phyloP scores from a whole-genome alignment of 2,329 filamentous ascomycete genomes.

The Pezizomycotina sp. region DNA sequence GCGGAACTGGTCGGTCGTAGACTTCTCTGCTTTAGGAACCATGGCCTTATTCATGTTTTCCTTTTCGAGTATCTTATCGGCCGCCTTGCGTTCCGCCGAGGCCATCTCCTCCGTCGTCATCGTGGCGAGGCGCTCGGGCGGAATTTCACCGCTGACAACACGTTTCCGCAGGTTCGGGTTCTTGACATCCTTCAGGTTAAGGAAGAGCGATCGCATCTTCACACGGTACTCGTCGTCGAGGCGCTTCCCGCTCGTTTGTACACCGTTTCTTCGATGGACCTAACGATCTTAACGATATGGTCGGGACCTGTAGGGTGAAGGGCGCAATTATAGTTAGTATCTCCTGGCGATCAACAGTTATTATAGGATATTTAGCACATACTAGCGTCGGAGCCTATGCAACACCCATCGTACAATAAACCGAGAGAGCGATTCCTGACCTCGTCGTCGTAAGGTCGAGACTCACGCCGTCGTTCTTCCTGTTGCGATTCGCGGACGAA shows the following conservation, averaged over 20 bases:
- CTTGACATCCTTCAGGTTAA: conserved; percentile 85
- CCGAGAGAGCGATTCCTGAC: conserved; percentile 74
- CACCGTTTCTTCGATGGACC: conserved; percentile 61
- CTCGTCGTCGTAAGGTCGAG: conserved; percentile 51
- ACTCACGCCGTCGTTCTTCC: conserved; percentile 65
- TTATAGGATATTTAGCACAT: conserved; percentile 5
- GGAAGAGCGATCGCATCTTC: conserved; percentile 83
- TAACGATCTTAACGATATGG: conserved; percentile 48
- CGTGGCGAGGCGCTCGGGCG: conserved; percentile 55
- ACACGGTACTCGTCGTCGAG: conserved; percentile 57
- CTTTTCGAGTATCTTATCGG: conserved; percentile 60
- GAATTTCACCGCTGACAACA: conserved; percentile 59
- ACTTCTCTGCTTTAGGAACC: conserved; percentile 81
- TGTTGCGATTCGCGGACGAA: conserved; percentile 63
- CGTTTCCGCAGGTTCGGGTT: conserved; percentile 61
- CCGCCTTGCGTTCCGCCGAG: conserved; percentile 60
- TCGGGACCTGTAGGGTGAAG: conserved; percentile 35
- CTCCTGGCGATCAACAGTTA: background rate
- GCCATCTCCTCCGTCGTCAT: conserved; percentile 89
- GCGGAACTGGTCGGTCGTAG: conserved; percentile 69
- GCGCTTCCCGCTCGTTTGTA: conserved; percentile 54
- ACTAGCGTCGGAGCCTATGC: conserved; percentile 42
- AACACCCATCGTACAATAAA: conserved; percentile 85
- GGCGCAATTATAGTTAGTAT: background rate
- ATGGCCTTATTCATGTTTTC: conserved; percentile 97